phyloP scores from a whole-genome alignment of 768 basidiomycete species.

The Phallus indusiatus region DNA sequence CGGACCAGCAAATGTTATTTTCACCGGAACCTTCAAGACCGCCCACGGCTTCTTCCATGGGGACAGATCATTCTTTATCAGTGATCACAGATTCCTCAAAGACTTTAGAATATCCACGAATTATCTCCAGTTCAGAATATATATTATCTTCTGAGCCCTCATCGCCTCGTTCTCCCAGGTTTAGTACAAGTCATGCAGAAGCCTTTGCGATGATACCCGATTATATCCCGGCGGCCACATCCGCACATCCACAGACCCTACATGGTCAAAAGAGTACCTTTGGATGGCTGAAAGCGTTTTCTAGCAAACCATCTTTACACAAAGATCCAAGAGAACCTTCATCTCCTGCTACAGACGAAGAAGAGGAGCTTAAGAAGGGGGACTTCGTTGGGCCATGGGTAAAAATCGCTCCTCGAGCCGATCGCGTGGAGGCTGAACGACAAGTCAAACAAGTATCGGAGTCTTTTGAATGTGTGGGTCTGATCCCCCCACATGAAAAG shows the following conservation, averaged over 20 bases:
- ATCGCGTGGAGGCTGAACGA: conserved; percentile 3
- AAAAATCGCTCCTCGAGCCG: background rate
- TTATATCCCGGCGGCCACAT: background rate
- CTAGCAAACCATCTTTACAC: background rate
- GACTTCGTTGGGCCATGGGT: conserved; percentile 1
- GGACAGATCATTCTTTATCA: background rate
- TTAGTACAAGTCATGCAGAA: conserved; percentile 10
- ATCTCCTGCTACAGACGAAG: conserved; percentile 4
- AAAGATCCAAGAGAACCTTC: background rate
- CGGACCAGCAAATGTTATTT: background rate
- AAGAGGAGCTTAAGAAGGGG: background rate
- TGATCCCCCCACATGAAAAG: conserved; percentile 8
- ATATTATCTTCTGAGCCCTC: background rate
- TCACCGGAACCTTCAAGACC: background rate
- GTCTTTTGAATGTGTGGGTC: conserved; percentile 9
- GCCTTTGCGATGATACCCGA: conserved; percentile 7
- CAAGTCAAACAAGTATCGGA: background rate
- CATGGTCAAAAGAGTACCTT: background rate
- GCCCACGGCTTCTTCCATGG: background rate
- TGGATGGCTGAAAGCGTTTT: conserved; percentile 1
- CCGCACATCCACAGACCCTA: background rate
- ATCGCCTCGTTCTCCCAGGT: background rate
- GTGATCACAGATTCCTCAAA: background rate
- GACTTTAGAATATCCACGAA: background rate
- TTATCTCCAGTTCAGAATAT: background rate